Conservation (phyloP, 257 asterid genomes). For the Primulina huaijiensis region DNA sequence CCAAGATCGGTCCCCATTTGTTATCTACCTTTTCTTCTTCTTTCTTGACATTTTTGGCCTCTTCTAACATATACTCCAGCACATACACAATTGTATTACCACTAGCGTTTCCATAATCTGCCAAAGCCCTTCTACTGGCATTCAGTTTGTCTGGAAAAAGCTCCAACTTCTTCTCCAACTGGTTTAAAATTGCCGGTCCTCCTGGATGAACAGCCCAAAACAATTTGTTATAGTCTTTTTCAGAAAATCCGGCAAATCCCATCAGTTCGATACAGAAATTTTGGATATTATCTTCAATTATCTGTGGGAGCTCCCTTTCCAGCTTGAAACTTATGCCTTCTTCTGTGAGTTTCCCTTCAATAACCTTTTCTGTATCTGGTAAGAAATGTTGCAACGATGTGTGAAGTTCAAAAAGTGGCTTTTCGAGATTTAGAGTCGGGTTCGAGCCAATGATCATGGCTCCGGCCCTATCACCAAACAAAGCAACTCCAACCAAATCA, state of each 20-base stretch:
- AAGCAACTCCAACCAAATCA: constrained; percentile 83
- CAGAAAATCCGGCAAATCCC: constrained; percentile 35
- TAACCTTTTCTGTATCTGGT: constrained; percentile 79
- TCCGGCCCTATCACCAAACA: constrained; percentile 75
- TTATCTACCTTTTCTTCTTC: constrained; percentile 17
- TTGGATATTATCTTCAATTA: constrained; percentile 68
- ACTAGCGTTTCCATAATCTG: constrained; percentile 92
- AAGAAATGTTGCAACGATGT: constrained; percentile 72
- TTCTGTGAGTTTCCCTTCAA: constrained; percentile 81
- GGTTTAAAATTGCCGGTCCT: constrained; percentile 83
- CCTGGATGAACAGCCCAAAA: constrained; percentile 99
- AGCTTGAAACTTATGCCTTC: constrained; percentile 91
- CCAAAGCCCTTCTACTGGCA: constrained; percentile 76
- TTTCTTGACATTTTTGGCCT: constrained; percentile 23
- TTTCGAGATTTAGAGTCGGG: background rate
- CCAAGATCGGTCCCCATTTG: constrained; percentile 83
- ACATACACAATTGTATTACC: constrained; percentile 91
- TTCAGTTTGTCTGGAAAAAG: constrained; percentile 61
- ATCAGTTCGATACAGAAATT: constrained; percentile 61
- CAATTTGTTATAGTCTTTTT: constrained; percentile 50
- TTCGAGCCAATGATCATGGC: constrained; percentile 20
- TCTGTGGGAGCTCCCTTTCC: constrained; percentile 71
- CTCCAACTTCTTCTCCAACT: constrained; percentile 69
- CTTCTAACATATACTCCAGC: constrained; percentile 77
- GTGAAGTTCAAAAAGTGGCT: constrained; percentile 42